Evolutionary conservation across 768 basidiomycete species (phyloP), one percentile per base, ranked within the genome.

Genomic region (Tubosaeta sp.): DNA sequence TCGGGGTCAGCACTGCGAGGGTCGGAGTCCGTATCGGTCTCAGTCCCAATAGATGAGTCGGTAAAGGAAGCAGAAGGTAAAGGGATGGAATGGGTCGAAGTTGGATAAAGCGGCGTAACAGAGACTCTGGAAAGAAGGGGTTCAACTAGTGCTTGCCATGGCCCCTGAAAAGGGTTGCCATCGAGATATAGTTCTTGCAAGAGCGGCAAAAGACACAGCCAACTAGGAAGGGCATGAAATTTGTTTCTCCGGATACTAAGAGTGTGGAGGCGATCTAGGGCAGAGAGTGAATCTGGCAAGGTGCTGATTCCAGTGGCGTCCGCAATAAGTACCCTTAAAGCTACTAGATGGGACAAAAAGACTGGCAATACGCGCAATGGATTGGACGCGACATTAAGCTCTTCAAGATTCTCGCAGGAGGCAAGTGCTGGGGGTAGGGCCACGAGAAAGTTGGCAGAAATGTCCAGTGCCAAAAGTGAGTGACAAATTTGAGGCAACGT

Each of bases 131-230:
- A 76, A 9, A 94, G 74, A 43, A 97, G 74, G 1, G 94, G 92
- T 51, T 87, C 88, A 22, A 96, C 84, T 47, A 99, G 75, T 29
- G 89, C 84, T 63, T 86, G 84, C 91, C 94, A 96, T 1, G 91
- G 90, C 8, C 89, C 90, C 59, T 90, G 89, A 70, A 99, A 97
- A 8, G 94, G 93, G 66, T 99, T 99, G 16, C 85, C 87, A 56
- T 98, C 95, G n/a, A 99, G 82, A 57, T 86, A 87, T 3, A 99
- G 73, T 2, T 85, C 87, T 67, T 95, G 91, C 42, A 99, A 74
- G 27, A 78, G 77, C 18, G 84, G 80, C n/a, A 99, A 76, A 25
- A 91, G 80, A 66, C 91, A 92, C 41, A 99, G 77, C 95, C 96
- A 99, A 55, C 87, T 83, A n/a, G 96, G 94, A 16, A 98, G 79